Base-by-base conservation (phyloP, 495 filamentous ascomycete species). In the Mytilinidion resinicola region DNA sequence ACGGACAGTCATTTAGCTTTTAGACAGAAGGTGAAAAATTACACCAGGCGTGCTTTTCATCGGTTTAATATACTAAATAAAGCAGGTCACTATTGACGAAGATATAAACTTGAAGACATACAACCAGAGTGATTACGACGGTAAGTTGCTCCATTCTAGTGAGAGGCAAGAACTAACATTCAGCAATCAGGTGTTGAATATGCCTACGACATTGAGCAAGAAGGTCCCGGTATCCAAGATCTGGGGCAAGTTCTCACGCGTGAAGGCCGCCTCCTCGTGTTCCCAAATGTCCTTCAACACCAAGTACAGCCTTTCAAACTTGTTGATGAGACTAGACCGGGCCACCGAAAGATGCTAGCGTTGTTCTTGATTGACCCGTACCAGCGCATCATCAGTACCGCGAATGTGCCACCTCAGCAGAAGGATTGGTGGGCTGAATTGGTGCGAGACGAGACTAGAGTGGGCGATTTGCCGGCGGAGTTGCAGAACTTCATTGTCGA, bases 341-440 rank as follows among this genome's bases (percentile, higher is more conserved):
- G 82, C 7, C 79, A 84, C 56, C 65, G 78, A 9, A 77, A 80
- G 53, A 78, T 84, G 56, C 69, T 85, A 1, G 80, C 77, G 0
- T 60, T 85, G 14, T 85, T 77, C 64, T 69, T 86, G 3, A 75
- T 86, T 2, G 80, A 84, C 63, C 82, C 82, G 0, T 51, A 73
- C 41, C 56, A 62, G 12, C 73, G 74, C 1, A 72, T 86, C 51
- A 74, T 81, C 12, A 78, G 73, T 0, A 80, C 82, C 1, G 76
- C 77, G 1, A 79, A 81, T 60, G 77, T 85, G 0, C 81, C 82
- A 1, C 81, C 81, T 4, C 81, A 78, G 54, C 64, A 49, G 17
- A 49, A 49, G 46, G 46, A 49, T 70, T 69, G 69, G 56, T 48
- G 59, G 11, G 66, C 68, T 21, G 64, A 67, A 51, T 37, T 54